A percentile compares a stretch with the other conserved stretches of the same genome.
Conservation (phyloP, 2,329 filamentous ascomycete genomes). For the Fusarium oligoseptatum region DNA sequence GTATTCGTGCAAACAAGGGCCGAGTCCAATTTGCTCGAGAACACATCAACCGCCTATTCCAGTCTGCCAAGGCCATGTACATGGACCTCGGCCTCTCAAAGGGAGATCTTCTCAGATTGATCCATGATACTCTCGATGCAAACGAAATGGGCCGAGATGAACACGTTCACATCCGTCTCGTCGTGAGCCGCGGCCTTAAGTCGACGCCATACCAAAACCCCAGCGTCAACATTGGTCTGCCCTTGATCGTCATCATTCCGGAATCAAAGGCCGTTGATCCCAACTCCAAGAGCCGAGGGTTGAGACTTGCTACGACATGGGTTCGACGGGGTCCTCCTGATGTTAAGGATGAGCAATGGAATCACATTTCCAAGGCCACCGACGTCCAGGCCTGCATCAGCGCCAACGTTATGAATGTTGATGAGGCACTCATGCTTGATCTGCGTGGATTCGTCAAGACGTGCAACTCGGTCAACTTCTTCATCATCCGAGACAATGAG, state of each 20-base stretch:
- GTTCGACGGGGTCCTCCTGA: slow-evolving; percentile 49
- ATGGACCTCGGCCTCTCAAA: slow-evolving; percentile 48
- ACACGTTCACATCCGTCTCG: neutral
- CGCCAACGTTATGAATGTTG: slow-evolving; percentile 48
- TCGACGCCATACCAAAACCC: neutral
- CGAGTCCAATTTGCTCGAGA: slow-evolving; percentile 46
- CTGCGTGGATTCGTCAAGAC: neutral
- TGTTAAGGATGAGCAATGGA: slow-evolving; percentile 51
- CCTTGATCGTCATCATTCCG: neutral
- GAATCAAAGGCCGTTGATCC: neutral
- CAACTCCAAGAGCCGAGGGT: neutral
- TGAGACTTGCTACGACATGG: neutral
- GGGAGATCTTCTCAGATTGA: slow-evolving; percentile 34
- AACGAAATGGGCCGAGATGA: neutral
- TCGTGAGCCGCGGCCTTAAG: neutral
- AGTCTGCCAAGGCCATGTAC: slow-evolving; percentile 48
- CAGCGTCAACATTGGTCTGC: neutral
- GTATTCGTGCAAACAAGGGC: slow-evolving; percentile 15
- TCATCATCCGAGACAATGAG: neutral
- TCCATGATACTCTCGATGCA: neutral
- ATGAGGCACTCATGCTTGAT: slow-evolving; percentile 44
- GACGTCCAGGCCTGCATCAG: slow-evolving; percentile 49
- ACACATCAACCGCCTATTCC: slow-evolving; percentile 47
- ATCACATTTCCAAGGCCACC: slow-evolving; percentile 50
- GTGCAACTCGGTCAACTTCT: neutral